phyloP scores from a whole-genome alignment of 78 protist species.

The Dictyostelium firmibasis region DNA sequence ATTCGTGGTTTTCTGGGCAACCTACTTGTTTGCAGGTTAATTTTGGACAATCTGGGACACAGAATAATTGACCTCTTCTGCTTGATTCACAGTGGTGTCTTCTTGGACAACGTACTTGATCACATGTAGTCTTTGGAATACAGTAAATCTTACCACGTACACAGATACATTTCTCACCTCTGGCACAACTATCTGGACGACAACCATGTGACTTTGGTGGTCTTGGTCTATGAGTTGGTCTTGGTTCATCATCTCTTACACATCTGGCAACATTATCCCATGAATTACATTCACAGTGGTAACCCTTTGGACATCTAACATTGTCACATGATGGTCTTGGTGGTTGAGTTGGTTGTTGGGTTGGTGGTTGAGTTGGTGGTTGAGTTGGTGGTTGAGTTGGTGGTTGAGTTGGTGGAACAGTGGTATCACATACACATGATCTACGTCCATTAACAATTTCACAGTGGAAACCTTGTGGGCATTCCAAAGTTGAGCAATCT shows the following conservation, averaged over 20 bases:
- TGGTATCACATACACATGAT: background rate
- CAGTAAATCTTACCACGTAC: background rate
- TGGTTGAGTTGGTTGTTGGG: background rate
- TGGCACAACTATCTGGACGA: slow-evolving; percentile 6
- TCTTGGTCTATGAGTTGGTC: background rate
- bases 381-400: background rate
- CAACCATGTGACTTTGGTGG: background rate
- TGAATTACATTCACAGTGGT: background rate
- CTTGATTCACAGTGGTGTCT: background rate
- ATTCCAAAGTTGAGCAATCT: background rate
- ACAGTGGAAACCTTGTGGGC: slow-evolving; percentile 32
- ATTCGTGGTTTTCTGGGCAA: background rate
- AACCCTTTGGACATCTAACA: background rate
- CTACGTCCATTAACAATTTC: background rate
- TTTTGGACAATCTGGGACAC: slow-evolving; percentile 4
- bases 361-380: background rate
- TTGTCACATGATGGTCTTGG: background rate
- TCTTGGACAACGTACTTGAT: background rate
- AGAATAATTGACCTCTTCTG: background rate
- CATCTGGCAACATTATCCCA: background rate
- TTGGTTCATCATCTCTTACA: background rate
- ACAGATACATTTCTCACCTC: background rate
- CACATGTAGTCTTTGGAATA: background rate
- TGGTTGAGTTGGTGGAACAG: background rate
- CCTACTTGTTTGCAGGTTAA: background rate